These are phyloP conservation scores for Lecanicillium sp. DNA, from an alignment of 2,329 filamentous ascomycete genomes.

Conservation along the genomic window DNA sequence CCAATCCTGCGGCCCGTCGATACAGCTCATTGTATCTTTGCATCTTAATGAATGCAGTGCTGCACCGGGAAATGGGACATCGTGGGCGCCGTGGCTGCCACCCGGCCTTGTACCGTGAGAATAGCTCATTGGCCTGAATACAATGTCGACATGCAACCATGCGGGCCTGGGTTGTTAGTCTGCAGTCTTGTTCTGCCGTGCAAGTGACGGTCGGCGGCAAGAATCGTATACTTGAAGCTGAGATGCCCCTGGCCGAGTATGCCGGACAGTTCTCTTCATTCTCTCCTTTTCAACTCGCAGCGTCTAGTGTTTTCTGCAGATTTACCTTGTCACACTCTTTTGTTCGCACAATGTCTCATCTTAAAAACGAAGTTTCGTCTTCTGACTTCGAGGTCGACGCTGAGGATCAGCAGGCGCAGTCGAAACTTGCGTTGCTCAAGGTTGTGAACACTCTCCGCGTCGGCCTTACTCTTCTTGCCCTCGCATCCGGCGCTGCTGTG, in stretches of 20 bases:
- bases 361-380: slow-evolving; percentile 35
- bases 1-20: neutral
- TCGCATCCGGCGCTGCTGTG: slow-evolving; percentile 46
- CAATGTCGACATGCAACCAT: neutral
- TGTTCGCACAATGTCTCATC: slow-evolving; percentile 25
- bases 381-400: slow-evolving; percentile 47
- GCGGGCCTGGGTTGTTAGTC: too few relatives aligned
- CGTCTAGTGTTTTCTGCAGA: neutral
- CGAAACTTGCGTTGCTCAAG: slow-evolving; percentile 34
- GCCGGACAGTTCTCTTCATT: neutral
- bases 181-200: neutral
- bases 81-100: neutral
- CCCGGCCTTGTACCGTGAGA: neutral
- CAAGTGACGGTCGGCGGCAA: slow-evolving; percentile 1
- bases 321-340: neutral
- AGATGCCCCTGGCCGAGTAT: neutral
- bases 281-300: neutral
- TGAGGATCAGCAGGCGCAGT: slow-evolving; percentile 28
- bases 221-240: slow-evolving; percentile 6
- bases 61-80: neutral
- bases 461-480: slow-evolving; percentile 42
- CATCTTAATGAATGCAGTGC: neutral
- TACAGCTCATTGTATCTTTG: neutral
- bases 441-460: slow-evolving; percentile 39
- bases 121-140: neutral